Conservation (phyloP, 495 filamentous ascomycete species). For the Penicillium desertorum region DNA sequence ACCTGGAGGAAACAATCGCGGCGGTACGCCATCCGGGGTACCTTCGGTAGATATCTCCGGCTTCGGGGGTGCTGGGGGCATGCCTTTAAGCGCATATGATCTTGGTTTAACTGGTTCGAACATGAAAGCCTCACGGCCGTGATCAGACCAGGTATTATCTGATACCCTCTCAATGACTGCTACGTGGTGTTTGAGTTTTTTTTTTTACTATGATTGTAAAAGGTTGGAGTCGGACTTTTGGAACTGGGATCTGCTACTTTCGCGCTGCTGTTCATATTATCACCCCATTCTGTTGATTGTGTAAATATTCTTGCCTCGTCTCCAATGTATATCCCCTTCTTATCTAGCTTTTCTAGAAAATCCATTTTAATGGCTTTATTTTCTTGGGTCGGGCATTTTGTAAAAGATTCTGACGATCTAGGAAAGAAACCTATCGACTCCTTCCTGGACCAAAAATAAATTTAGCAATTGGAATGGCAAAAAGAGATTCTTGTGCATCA, state of each 20-base stretch:
- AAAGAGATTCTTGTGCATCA: conserved; percentile 40
- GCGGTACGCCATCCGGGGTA: conserved; percentile 1
- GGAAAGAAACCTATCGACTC: neutral
- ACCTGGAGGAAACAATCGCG: neutral
- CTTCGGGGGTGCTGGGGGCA: conserved; percentile 25
- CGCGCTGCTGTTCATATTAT: conserved; percentile 1
- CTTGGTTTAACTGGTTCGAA: conserved; percentile 26
- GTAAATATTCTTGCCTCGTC: neutral
- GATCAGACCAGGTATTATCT: conserved; percentile 5
- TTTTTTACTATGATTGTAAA: conserved; percentile 12
- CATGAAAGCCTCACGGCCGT: conserved; percentile 20
- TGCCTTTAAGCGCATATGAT: conserved; percentile 36
- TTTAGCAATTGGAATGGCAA: neutral
- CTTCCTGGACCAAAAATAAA: neutral
- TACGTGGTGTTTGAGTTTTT: conserved; percentile 19
- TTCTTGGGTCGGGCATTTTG: neutral
- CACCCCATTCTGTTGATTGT: conserved; percentile 6
- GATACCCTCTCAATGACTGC: conserved; percentile 16
- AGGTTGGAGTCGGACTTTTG: neutral
- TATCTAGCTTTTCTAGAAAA: neutral
- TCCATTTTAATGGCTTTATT: neutral
- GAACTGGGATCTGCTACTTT: conserved; percentile 14
- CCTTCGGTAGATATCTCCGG: conserved; percentile 24
- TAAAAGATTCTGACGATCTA: neutral
- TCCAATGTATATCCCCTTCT: conserved; percentile 1